Conservation (phyloP, 2,329 filamentous ascomycete genomes). For the Scedosporium aurantiacum region DNA sequence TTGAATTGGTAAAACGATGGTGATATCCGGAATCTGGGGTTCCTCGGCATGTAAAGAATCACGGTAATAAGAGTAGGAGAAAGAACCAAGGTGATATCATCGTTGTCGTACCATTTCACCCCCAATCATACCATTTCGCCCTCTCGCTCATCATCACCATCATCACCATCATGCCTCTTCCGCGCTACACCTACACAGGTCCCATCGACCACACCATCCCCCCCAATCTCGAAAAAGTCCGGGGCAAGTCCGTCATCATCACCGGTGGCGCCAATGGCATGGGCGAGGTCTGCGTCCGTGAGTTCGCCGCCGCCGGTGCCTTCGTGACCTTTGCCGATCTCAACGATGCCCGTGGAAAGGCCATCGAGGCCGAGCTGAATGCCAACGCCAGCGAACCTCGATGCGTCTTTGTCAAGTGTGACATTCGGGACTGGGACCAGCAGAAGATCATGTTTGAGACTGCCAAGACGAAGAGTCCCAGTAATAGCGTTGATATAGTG, state of each 20-base stretch:
- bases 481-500: constrained; percentile 30
- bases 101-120: neutral
- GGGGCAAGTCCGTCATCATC: constrained; percentile 34
- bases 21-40: neutral
- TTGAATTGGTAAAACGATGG: too few relatives aligned
- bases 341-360: constrained; percentile 20
- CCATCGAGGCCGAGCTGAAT: constrained; percentile 22
- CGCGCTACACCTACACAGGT: constrained; percentile 19
- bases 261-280: constrained; percentile 36
- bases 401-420: constrained; percentile 26
- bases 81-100: neutral
- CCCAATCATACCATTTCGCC: neutral
- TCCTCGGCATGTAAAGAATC: neutral
- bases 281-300: constrained; percentile 23
- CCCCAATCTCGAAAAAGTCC: constrained; percentile 24
- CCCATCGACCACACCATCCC: constrained; percentile 22
- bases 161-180: constrained; percentile 12
- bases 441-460: constrained; percentile 29
- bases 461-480: constrained; percentile 23
- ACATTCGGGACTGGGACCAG: constrained; percentile 31
- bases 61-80: neutral
- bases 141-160: neutral
- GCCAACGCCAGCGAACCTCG: constrained; percentile 11
- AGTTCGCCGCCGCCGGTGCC: constrained; percentile 24
- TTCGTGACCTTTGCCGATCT: constrained; percentile 30